These are phyloP conservation scores for Amphicarpaea edgeworthii DNA, from an alignment of 306 rosid species.

Conservation along the genomic window DNA sequence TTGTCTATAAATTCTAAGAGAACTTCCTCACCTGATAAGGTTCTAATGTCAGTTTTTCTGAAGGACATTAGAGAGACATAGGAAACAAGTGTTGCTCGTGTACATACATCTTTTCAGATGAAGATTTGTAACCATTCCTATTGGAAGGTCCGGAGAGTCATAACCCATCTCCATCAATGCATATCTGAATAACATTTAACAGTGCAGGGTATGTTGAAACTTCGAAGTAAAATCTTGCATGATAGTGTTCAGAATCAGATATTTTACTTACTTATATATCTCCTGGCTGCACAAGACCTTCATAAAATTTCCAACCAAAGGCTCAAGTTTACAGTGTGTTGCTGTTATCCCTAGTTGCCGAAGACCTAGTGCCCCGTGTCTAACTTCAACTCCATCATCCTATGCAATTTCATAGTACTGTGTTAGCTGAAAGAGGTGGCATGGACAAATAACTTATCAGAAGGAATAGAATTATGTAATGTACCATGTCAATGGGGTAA, in stretches of 20 bases:
- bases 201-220: conserved; percentile 12
- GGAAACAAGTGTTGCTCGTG: neutral
- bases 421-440: neutral
- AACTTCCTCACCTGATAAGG: conserved; percentile 69
- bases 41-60: neutral
- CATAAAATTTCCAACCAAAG: conserved; percentile 76
- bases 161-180: conserved; percentile 90
- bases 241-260: conserved; percentile 1
- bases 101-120: conserved; percentile 73
- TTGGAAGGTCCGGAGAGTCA: conserved; percentile 78
- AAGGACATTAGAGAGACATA: neutral
- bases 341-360: conserved; percentile 75
- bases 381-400: conserved; percentile 93
- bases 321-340: conserved; percentile 78
- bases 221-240: neutral
- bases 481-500: conserved; percentile 85
- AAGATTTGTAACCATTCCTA: conserved; percentile 71
- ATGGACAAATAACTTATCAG: neutral
- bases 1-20: conserved; percentile 68
- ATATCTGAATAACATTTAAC: conserved; percentile 55
- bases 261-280: conserved; percentile 66
- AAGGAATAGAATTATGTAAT: conserved; percentile 2
- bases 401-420: conserved; percentile 25
- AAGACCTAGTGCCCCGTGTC: conserved; percentile 78
- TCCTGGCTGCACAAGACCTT: conserved; percentile 83